Evolutionary conservation across 1,284 basidiomycete genomes (phyloP).

Genomic region (Leccinum subrobustum): DNA sequence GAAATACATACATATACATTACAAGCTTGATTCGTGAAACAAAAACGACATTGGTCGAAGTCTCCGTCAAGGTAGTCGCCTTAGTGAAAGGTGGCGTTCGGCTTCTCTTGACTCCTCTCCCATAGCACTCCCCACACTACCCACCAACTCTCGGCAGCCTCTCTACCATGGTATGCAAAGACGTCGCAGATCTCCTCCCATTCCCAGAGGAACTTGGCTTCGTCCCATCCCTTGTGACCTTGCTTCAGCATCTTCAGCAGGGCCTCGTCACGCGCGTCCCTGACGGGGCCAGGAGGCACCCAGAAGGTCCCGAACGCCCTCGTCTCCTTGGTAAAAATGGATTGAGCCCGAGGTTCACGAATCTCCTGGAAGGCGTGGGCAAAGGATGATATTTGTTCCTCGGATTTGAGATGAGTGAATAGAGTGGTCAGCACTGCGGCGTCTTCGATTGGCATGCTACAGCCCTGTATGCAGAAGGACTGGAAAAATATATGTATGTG

Average conservation of each 20-base stretch:
- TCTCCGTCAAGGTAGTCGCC: background rate
- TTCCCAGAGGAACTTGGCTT: conserved; percentile 34
- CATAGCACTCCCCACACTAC: conserved; percentile 41
- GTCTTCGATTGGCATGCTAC: conserved; percentile 38
- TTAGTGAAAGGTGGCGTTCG: conserved; percentile 9
- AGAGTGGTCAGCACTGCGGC: conserved; percentile 45
- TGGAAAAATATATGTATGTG: conserved; percentile 11
- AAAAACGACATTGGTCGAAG: background rate
- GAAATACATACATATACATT: too few species aligned
- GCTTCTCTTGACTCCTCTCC: conserved; percentile 30
- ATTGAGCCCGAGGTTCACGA: conserved; percentile 34
- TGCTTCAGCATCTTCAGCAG: conserved; percentile 30
- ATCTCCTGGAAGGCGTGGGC: conserved; percentile 45
- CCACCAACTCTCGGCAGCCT: conserved; percentile 50
- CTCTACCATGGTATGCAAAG: conserved; percentile 45
- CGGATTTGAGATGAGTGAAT: conserved; percentile 41
- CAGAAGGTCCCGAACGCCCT: conserved; percentile 25
- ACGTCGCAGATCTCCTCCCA: conserved; percentile 44
- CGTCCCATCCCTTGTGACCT: conserved; percentile 34
- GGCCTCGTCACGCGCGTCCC: conserved; percentile 38
- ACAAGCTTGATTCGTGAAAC: background rate
- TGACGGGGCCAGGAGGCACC: conserved; percentile 40
- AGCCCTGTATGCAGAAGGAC: conserved; percentile 37
- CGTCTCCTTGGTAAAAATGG: conserved; percentile 29
- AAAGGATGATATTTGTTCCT: conserved; percentile 41